phyloP scores from a whole-genome alignment of 2,329 filamentous ascomycete species.

The Cercospora sesami region DNA sequence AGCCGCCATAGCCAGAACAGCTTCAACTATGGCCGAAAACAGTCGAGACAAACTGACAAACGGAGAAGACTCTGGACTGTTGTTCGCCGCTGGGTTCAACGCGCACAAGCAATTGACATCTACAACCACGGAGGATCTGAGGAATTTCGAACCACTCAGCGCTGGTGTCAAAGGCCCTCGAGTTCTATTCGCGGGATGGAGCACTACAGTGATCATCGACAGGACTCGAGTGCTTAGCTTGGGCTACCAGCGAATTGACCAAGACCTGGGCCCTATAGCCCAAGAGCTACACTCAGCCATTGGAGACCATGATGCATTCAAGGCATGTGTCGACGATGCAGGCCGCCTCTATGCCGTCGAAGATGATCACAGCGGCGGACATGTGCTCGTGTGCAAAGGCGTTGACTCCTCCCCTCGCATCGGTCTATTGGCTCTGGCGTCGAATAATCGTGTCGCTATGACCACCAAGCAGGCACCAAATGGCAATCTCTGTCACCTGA shows the following conservation, averaged over 20 bases:
- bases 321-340: constrained; percentile 31
- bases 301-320: constrained; percentile 39
- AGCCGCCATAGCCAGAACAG: background rate
- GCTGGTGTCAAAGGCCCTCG: background rate
- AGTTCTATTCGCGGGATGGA: constrained; percentile 39
- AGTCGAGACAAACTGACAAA: background rate
- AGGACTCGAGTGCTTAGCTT: constrained; percentile 16
- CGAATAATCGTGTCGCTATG: constrained; percentile 35
- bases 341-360: constrained; percentile 30
- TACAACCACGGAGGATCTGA: constrained; percentile 23
- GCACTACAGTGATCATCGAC: constrained; percentile 31
- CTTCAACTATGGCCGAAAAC: background rate
- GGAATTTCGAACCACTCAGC: constrained; percentile 12
- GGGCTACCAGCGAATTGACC: constrained; percentile 24
- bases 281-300: constrained; percentile 22
- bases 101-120: constrained; percentile 31
- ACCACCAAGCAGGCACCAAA: constrained; percentile 34
- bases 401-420: constrained; percentile 27
- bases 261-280: constrained; percentile 9
- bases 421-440: constrained; percentile 31
- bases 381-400: constrained; percentile 9
- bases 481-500: constrained; percentile 30
- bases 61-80: background rate
- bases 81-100: constrained; percentile 36
- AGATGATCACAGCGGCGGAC: background rate